A percentile compares a stretch with the other conserved stretches of the same genome.
phyloP scores from a whole-genome alignment of 1,284 basidiomycete species.

The Cutaneotrichosporon sp. region DNA sequence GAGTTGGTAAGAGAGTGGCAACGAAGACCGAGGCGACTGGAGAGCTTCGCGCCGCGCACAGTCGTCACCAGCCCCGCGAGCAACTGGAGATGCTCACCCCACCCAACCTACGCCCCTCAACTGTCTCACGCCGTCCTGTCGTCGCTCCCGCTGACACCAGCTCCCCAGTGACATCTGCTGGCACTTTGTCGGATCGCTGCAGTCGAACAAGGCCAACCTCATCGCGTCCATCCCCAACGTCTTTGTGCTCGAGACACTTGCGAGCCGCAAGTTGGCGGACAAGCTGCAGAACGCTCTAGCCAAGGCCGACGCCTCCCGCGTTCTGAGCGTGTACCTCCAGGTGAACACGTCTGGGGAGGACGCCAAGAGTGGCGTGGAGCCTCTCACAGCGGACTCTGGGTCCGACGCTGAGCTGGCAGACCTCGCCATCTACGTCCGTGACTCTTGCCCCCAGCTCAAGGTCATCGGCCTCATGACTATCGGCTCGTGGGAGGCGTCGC shows the following conservation, averaged over 20 bases:
- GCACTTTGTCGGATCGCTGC: conserved; percentile 96
- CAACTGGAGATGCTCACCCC: no score
- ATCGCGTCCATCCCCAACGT: conserved; percentile 89
- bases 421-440: conserved; percentile 72
- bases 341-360: conserved; percentile 94
- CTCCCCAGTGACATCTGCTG: conserved; percentile 81
- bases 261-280: conserved; percentile 79
- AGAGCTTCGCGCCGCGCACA: neutral
- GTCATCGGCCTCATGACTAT: conserved; percentile 96
- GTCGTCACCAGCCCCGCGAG: neutral
- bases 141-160: conserved; percentile 54
- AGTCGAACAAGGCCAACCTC: conserved; percentile 92
- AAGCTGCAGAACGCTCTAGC: conserved; percentile 77
- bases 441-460: conserved; percentile 69
- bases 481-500: conserved; percentile 74
- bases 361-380: conserved; percentile 80
- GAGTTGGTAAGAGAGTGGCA: no score
- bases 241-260: conserved; percentile 86
- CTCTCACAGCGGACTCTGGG: conserved; percentile 55
- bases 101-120: neutral
- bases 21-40: neutral
- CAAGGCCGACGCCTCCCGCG: conserved; percentile 49
- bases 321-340: conserved; percentile 80
- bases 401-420: conserved; percentile 59
- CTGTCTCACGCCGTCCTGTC: neutral